phyloP scores from a whole-genome alignment of 257 asterid species.

The Asclepias syriaca region DNA sequence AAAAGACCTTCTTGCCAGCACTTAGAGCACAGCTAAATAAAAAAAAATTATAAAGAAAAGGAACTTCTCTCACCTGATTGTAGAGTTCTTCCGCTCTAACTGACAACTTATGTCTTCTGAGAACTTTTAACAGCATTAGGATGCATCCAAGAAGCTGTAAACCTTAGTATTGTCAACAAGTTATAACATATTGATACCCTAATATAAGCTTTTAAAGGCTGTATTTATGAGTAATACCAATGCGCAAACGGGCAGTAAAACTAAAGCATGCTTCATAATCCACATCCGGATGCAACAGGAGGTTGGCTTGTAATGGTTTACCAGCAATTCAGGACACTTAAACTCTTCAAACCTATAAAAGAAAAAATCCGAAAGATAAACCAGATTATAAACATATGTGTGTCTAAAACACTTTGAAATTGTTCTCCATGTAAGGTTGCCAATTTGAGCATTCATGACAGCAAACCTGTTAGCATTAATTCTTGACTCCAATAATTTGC shows the following conservation, averaged over 20 bases:
- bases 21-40: not conserved
- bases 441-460: constrained; percentile 13
- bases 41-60: not conserved
- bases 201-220: constrained; percentile 40
- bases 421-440: constrained; percentile 1
- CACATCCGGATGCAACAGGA: constrained; percentile 56
- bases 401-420: not conserved
- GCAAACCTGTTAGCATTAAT: constrained; percentile 46
- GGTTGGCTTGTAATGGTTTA: constrained; percentile 52
- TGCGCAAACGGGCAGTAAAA: constrained; percentile 55
- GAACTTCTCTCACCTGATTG: constrained; percentile 47
- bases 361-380: constrained; percentile 8
- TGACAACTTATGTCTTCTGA: constrained; percentile 44
- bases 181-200: constrained; percentile 27
- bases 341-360: constrained; percentile 60
- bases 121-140: constrained; percentile 39
- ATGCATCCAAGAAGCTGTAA: constrained; percentile 77
- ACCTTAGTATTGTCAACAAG: constrained; percentile 52
- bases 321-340: constrained; percentile 76
- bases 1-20: not conserved
- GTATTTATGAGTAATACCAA: constrained; percentile 53
- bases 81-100: constrained; percentile 74
- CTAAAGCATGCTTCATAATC: constrained; percentile 55
- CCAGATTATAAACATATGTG: constrained; percentile 7
- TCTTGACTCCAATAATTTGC: constrained; percentile 52